These are phyloP conservation scores for Piper betle DNA, from an alignment of 164 flowering plant species.

Conservation along the genomic window DNA sequence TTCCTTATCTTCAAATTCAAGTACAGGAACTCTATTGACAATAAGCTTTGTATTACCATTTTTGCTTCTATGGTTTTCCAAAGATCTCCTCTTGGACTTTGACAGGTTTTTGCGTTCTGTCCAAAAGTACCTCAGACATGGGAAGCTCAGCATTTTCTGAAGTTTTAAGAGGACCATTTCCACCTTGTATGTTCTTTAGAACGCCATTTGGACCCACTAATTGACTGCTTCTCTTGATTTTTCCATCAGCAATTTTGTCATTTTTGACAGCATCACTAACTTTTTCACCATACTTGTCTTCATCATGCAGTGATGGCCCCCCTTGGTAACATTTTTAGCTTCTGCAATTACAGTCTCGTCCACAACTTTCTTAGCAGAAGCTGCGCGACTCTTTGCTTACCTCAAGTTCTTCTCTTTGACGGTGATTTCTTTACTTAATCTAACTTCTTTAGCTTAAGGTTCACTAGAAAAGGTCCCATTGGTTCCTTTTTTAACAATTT, in stretches of 20 bases:
- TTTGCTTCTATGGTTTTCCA: neutral
- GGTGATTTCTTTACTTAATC: neutral
- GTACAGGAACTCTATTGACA: neutral
- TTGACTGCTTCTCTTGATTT: neutral
- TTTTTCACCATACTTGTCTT: slow-evolving; percentile 2
- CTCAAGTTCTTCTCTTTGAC: neutral
- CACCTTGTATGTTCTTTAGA: neutral
- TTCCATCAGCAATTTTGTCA: too few relatives aligned
- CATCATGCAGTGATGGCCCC: slow-evolving; percentile 4
- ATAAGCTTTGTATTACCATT: neutral
- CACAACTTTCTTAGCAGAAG: slow-evolving; percentile 3
- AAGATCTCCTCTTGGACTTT: neutral
- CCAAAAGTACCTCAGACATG: neutral
- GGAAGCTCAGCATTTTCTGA: neutral
- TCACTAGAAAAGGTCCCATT: neutral
- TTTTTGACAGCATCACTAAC: neutral
- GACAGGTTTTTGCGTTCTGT: neutral
- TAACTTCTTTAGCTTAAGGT: neutral
- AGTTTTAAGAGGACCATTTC: neutral
- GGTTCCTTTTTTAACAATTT: neutral
- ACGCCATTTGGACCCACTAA: neutral
- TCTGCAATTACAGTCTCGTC: slow-evolving; percentile 2
- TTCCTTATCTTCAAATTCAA: neutral
- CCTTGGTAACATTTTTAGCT: neutral
- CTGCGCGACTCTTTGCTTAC: slow-evolving; percentile 8